Conservation (phyloP, 2,329 filamentous ascomycete genomes). For the Fusarium aywerte region DNA sequence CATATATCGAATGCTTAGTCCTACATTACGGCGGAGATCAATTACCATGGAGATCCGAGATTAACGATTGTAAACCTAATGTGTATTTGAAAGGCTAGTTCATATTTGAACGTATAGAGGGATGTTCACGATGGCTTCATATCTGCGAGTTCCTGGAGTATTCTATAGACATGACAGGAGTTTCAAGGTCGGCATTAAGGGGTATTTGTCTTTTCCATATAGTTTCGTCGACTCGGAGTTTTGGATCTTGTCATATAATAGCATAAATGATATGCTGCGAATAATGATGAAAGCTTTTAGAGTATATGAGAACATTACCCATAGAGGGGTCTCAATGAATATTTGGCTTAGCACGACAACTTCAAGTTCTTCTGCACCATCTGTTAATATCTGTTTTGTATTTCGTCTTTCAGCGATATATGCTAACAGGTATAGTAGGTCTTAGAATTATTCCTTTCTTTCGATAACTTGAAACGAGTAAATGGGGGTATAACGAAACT, state of each 20-base stretch:
- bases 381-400: no score
- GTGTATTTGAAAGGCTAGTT: accelerated
- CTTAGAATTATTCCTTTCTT: no score
- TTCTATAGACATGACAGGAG: background rate
- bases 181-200: background rate
- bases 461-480: no score
- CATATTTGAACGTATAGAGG: background rate
- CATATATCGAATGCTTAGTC: background rate
- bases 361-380: background rate
- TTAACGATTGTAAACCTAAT: background rate
- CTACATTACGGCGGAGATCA: no score
- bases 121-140: background rate
- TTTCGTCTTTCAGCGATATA: no score
- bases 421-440: no score
- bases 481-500: background rate
- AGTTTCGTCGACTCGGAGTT: background rate
- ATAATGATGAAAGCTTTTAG: background rate
- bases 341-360: background rate
- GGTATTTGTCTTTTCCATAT: background rate
- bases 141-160: background rate
- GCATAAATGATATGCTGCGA: no score
- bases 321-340: no score
- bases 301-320: background rate
- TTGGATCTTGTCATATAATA: background rate
- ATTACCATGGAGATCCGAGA: background rate